phyloP scores from a whole-genome alignment of 768 basidiomycete genomes.

The Mrakia gelida region DNA sequence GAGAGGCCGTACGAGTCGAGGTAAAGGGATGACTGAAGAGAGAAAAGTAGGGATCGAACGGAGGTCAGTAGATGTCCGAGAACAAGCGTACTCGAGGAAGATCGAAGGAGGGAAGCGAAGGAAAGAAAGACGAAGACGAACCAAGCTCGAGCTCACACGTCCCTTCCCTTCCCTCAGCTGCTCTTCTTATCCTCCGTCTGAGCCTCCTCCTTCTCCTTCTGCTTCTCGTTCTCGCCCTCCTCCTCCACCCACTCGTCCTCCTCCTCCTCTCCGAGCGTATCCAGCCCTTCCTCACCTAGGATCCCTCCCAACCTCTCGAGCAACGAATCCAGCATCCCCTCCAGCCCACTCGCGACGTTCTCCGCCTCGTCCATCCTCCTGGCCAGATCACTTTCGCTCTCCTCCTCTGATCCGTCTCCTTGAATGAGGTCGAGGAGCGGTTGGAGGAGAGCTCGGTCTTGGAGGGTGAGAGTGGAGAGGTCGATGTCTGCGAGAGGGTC shows the following conservation, averaged over 20 bases:
- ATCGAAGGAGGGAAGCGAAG: too few relatives aligned
- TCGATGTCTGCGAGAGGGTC: constrained; percentile 27
- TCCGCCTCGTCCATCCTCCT: constrained; percentile 25
- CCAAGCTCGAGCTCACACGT: background rate
- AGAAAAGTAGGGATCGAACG: too few relatives aligned
- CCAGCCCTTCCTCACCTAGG: constrained; percentile 11
- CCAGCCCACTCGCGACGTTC: constrained; percentile 20
- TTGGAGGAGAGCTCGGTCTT: constrained; percentile 19
- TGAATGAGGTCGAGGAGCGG: constrained; percentile 26
- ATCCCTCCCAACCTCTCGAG: constrained; percentile 14
- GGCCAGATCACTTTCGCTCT: constrained; percentile 35
- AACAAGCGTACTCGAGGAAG: too few relatives aligned
- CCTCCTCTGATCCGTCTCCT: constrained; percentile 34
- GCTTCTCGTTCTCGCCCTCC: background rate
- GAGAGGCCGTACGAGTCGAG: too few relatives aligned
- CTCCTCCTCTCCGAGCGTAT: constrained; percentile 9
- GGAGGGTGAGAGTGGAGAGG: constrained; percentile 15
- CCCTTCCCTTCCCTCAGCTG: background rate
- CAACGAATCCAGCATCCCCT: constrained; percentile 24
- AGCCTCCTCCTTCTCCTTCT: background rate
- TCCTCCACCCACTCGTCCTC: constrained; percentile 35
- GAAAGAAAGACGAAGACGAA: too few relatives aligned
- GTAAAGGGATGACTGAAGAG: too few relatives aligned
- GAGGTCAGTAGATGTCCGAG: too few relatives aligned
- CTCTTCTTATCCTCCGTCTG: background rate